phyloP scores from a whole-genome alignment of 1,139 yeast genomes.

The Kodamaea sp. region DNA sequence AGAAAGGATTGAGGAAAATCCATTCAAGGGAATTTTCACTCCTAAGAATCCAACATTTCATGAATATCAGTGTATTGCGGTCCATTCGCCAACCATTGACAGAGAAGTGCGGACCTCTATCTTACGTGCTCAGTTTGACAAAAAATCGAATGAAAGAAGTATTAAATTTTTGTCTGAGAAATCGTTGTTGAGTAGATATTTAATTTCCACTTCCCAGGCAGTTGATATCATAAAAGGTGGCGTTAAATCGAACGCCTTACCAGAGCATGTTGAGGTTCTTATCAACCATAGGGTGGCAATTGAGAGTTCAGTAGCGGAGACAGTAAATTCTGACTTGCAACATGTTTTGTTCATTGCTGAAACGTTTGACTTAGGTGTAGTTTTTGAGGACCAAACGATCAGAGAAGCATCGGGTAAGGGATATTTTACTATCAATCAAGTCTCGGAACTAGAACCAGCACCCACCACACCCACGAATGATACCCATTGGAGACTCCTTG shows the following conservation, averaged over 20 bases:
- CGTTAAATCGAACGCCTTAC: slow-evolving; percentile 41
- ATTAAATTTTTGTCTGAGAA: slow-evolving; percentile 19
- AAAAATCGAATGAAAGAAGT: slow-evolving; percentile 31
- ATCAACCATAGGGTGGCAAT: slow-evolving; percentile 40
- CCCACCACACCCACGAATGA: slow-evolving; percentile 17
- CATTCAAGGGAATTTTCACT: slow-evolving; percentile 14
- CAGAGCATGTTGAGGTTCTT: slow-evolving; percentile 17
- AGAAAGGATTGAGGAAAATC: slow-evolving; percentile 15
- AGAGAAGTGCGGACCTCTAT: slow-evolving; percentile 25
- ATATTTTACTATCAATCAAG: slow-evolving; percentile 5
- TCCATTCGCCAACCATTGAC: slow-evolving; percentile 16
- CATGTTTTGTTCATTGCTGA: slow-evolving; percentile 31
- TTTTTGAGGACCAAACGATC: slow-evolving; percentile 8
- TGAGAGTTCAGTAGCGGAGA: slow-evolving; percentile 26
- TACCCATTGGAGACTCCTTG: slow-evolving; percentile 18
- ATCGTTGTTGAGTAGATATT: slow-evolving; percentile 23
- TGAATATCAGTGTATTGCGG: slow-evolving; percentile 19
- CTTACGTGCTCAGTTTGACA: slow-evolving; percentile 36
- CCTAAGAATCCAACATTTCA: slow-evolving; percentile 17
- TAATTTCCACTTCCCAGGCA: slow-evolving; percentile 40
- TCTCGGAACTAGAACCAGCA: slow-evolving; percentile 13
- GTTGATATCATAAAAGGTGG: slow-evolving; percentile 40
- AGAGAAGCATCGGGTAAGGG: slow-evolving; percentile 9
- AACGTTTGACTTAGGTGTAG: slow-evolving; percentile 26
- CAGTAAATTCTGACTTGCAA: slow-evolving; percentile 23